These are phyloP conservation scores for Simmondsia chinensis DNA, from an alignment of 148 eudicot genomes.

Conservation along the genomic window DNA sequence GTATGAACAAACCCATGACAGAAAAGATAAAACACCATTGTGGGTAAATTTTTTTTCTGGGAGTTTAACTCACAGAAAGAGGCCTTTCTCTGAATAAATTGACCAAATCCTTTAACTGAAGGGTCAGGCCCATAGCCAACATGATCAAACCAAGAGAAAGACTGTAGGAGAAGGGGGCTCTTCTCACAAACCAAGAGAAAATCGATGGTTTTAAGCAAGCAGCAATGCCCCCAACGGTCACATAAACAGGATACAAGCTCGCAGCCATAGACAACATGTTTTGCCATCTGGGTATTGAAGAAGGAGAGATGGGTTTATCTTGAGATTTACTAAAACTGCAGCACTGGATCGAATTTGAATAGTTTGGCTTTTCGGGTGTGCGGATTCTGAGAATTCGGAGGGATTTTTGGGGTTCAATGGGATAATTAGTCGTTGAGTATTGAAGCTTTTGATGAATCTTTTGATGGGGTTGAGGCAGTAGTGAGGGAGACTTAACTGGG, in stretches of 20 bases:
- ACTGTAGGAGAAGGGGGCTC: conserved; percentile 45
- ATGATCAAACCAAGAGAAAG: conserved; percentile 56
- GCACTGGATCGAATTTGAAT: not conserved
- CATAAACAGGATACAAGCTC: conserved; percentile 59
- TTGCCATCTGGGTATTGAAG: conserved; percentile 46
- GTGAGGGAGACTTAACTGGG: conserved; percentile 1
- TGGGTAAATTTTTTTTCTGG: too few species aligned
- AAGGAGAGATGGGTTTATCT: not conserved
- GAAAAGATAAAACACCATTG: too few species aligned
- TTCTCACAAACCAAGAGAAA: conserved; percentile 50
- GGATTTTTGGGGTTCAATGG: not conserved
- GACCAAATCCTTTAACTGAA: conserved; percentile 46
- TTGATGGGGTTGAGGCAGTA: not conserved
- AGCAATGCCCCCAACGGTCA: conserved; percentile 45
- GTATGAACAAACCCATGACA: too few species aligned
- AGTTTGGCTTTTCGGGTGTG: not conserved
- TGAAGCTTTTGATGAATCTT: not conserved
- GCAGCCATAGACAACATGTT: conserved; percentile 31
- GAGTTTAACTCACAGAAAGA: conserved; percentile 63
- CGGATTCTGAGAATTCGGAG: not conserved
- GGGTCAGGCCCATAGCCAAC: conserved; percentile 61
- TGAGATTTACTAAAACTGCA: not conserved
- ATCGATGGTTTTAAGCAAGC: conserved; percentile 43
- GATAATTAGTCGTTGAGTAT: too few species aligned
- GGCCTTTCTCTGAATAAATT: conserved; percentile 41